Evolutionary conservation across 768 basidiomycete genomes (phyloP), one percentile per base, ranked within the genome.

Genomic region (Panellus pusillus): DNA sequence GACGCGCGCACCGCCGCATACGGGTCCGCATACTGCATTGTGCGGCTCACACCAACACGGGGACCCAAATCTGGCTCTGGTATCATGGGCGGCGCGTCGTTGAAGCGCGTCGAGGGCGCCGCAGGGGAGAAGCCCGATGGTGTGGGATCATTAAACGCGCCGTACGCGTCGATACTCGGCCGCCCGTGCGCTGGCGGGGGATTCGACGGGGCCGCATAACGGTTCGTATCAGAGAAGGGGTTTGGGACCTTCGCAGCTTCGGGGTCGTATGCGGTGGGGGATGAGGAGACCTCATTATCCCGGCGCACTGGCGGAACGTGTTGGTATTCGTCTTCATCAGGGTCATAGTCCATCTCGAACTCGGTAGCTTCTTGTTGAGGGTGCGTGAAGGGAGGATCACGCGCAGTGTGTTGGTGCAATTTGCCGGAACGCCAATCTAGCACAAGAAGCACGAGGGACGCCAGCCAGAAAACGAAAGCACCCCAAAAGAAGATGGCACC

Each of bases 1-100:
- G 78, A 76, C 8, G 86, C 86, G 15, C 89, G 78, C 32, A 93
- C 89, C 11, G 86, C 87, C 12, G 90, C 88, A 64, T 93, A 93
- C 9, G 91, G 91, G 64, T 93, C 87, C 19, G 91, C 91, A 63
- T 93, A 91, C 67, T 94, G 91, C 93, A 96, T 94, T 49, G 93
- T 95, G 66, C 92, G 74, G 69, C 91, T 93, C 36, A 93, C 74
- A 24, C 83, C 54, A 2, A 60, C 19, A 0, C 17, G 79, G 15
- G 82, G 80, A 2, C 71, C 74, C 29, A 74, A 66, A 52, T 80
- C 76, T 55, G 68, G 68, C 43, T 77, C 72, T 19, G 80, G 75
- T 9, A 76, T 64, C 9, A 70, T 54, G 14, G 76, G 63, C 2
- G 79, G 63, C 3, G 66, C 70, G 20, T 67, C 57, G 13, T 61